Conservation (phyloP, 148 eudicot genomes). For the Persicaria tinctoria region DNA sequence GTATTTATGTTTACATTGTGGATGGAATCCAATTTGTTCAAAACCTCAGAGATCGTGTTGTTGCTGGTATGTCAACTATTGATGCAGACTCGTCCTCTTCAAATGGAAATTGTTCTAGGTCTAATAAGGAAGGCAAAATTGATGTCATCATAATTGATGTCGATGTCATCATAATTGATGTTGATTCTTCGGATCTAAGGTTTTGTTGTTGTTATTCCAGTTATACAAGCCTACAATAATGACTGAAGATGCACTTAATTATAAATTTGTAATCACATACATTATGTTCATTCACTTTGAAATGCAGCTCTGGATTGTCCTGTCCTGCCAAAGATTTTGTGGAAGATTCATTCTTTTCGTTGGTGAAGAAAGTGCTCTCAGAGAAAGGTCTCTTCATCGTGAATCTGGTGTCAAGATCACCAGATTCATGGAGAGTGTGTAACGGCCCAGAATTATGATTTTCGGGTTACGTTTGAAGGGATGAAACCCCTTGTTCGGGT, state of each 20-base stretch:
- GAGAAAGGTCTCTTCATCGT: constrained; percentile 78
- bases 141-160: constrained; percentile 67
- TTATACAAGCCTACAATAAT: background rate
- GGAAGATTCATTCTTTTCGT: constrained; percentile 62
- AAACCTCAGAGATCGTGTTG: constrained; percentile 24
- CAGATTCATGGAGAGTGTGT: background rate
- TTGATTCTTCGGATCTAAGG: constrained; percentile 91
- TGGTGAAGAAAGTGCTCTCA: constrained; percentile 55
- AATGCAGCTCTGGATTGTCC: constrained; percentile 77
- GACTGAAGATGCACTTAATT: background rate
- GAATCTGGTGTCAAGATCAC: constrained; percentile 86
- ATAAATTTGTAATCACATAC: background rate
- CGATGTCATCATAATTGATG: constrained; percentile 66
- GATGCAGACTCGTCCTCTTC: constrained; percentile 16
- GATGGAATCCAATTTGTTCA: constrained; percentile 74
- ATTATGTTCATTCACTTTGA: background rate
- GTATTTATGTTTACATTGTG: constrained; percentile 57
- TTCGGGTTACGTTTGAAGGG: no score
- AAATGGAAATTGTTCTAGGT: constrained; percentile 11
- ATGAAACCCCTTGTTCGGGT: no score
- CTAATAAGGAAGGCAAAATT: constrained; percentile 21
- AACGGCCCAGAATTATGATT: no score
- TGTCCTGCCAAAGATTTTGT: constrained; percentile 87
- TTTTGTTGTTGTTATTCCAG: constrained; percentile 13
- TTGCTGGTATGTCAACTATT: constrained; percentile 8